These are phyloP conservation scores for Anthostomella pinea DNA, from an alignment of 2,329 filamentous ascomycete species.

Conservation along the genomic window DNA sequence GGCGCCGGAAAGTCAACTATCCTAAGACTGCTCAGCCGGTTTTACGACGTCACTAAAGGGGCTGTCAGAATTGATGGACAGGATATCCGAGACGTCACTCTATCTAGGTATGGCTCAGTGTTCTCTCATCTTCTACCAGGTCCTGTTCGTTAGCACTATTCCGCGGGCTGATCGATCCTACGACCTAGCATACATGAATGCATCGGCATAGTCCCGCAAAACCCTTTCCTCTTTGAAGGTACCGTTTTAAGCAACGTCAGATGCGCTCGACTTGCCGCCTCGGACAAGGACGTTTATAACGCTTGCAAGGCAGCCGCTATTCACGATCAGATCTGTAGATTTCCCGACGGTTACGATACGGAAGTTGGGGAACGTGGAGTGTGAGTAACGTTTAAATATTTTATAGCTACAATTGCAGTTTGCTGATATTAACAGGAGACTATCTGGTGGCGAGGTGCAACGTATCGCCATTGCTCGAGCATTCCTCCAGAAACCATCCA, in stretches of 20 bases:
- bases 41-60: constrained; percentile 47
- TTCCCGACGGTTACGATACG: constrained; percentile 52
- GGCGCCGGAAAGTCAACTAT: constrained; percentile 53
- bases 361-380: constrained; percentile 52
- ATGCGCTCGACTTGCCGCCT: constrained; percentile 48
- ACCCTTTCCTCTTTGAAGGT: constrained; percentile 50
- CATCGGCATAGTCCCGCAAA: constrained; percentile 45
- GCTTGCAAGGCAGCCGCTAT: constrained; percentile 54
- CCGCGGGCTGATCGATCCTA: too few species aligned
- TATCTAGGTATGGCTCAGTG: constrained; percentile 32
- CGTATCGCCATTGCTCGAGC: constrained; percentile 68
- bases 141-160: constrained; percentile 5
- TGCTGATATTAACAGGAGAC: constrained; percentile 41
- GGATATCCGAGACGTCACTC: constrained; percentile 41
- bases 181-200: constrained; percentile 39
- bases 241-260: constrained; percentile 54
- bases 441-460: constrained; percentile 66
- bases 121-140: too few species aligned
- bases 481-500: constrained; percentile 69
- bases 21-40: constrained; percentile 48
- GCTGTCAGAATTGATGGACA: constrained; percentile 45
- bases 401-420: not conserved
- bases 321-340: constrained; percentile 51
- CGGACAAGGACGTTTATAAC: constrained; percentile 47
- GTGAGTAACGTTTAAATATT: constrained; percentile 32